A percentile compares a stretch with the other conserved stretches of the same genome.
Evolutionary conservation across 345 rosid species (phyloP).

Genomic region (Eucalyptus sp.): DNA sequence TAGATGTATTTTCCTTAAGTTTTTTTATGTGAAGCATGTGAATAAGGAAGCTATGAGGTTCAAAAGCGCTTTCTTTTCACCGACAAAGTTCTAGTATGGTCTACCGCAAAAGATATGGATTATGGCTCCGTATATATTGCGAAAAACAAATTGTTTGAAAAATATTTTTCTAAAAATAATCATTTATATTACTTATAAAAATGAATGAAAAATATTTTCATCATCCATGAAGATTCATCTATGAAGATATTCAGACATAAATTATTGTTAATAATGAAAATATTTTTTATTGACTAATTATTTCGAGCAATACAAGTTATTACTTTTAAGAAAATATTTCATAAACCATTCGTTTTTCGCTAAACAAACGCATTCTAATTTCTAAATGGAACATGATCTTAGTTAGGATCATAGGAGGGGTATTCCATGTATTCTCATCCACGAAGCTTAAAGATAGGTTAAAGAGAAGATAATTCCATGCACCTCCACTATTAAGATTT

Average conservation of each 20-base stretch:
- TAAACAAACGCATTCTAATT: background rate
- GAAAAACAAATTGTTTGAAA: fast-evolving
- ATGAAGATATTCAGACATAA: no score
- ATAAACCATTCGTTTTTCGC: background rate
- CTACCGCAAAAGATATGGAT: background rate
- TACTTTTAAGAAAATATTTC: no score
- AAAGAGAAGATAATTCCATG: background rate
- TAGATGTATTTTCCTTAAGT: background rate
- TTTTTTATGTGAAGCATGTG: background rate
- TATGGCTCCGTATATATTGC: no score
- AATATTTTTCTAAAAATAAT: no score
- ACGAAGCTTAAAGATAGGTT: background rate
- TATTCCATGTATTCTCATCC: background rate
- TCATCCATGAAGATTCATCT: no score
- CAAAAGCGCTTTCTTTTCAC: background rate
- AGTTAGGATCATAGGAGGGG: background rate
- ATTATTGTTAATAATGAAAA: background rate
- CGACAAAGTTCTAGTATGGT: background rate
- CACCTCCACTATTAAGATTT: no score
- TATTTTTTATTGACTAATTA: no score
- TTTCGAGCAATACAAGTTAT: no score
- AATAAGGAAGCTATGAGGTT: background rate
- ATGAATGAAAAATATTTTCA: background rate
- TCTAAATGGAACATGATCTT: background rate
- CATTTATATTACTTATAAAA: no score